Conservation (phyloP, 2,329 filamentous ascomycete genomes). For the Alternaria atra region DNA sequence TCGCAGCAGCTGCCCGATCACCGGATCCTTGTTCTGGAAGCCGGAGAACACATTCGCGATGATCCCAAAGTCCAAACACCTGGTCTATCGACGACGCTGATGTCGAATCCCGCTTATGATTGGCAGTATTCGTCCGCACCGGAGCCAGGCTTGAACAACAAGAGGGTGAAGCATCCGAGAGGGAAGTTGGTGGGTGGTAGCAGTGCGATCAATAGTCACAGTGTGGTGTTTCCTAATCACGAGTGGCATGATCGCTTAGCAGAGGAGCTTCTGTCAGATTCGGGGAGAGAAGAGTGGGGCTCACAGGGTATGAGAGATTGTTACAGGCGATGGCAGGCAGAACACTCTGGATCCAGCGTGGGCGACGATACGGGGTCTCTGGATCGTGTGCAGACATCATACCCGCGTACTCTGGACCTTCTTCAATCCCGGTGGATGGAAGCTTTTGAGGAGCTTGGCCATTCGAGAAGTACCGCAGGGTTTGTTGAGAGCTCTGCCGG, state of each 20-base stretch:
- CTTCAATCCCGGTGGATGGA: slow-evolving; percentile 24
- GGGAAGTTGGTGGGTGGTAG: slow-evolving; percentile 29
- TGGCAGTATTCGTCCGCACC: slow-evolving; percentile 19
- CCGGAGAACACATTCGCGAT: slow-evolving; percentile 25
- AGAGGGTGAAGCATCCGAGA: slow-evolving; percentile 26
- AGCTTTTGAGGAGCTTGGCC: slow-evolving; percentile 28
- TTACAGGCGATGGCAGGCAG: slow-evolving; percentile 25
- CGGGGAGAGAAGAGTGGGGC: slow-evolving; percentile 20
- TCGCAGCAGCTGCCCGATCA: slow-evolving; percentile 22
- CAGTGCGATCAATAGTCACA: slow-evolving; percentile 34
- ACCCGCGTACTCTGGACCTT: slow-evolving; percentile 20
- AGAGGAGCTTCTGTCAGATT: slow-evolving; percentile 16
- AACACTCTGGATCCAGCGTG: background rate
- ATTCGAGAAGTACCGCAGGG: slow-evolving; percentile 15
- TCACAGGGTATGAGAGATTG: slow-evolving; percentile 23
- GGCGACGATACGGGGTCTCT: slow-evolving; percentile 4
- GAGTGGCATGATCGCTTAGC: slow-evolving; percentile 32
- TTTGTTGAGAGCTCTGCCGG: slow-evolving; percentile 21
- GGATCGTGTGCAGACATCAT: slow-evolving; percentile 24
- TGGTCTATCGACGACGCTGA: slow-evolving; percentile 15
- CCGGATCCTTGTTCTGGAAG: slow-evolving; percentile 25
- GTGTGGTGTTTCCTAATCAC: slow-evolving; percentile 27
- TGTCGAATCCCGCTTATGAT: slow-evolving; percentile 23
- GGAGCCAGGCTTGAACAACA: slow-evolving; percentile 23
- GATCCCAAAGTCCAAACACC: slow-evolving; percentile 28